These are phyloP conservation scores for Dictyostelium firmibasis DNA, from an alignment of 78 protist species.

Conservation along the genomic window DNA sequence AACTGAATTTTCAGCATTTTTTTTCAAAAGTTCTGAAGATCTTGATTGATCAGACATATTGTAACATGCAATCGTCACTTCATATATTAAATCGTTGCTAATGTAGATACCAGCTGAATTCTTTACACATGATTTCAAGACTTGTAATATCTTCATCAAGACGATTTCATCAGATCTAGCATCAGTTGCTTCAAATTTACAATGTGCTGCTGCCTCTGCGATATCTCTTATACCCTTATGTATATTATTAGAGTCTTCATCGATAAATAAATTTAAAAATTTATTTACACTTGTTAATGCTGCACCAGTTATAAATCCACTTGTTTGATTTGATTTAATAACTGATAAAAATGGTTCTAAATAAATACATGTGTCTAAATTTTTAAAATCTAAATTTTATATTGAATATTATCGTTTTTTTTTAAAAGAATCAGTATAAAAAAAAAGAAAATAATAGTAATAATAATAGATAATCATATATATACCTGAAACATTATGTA, in stretches of 20 bases:
- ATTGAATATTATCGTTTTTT: too few species aligned
- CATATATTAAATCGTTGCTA: conserved; percentile 45
- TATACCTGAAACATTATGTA: conserved; percentile 58
- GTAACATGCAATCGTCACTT: conserved; percentile 50
- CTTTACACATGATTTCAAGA: conserved; percentile 52
- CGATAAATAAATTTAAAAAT: conserved; percentile 78
- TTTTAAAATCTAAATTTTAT: conserved; percentile 47
- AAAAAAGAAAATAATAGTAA: neutral
- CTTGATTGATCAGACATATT: conserved; percentile 66
- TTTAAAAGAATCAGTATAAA: neutral
- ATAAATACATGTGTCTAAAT: conserved; percentile 66
- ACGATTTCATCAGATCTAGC: conserved; percentile 93
- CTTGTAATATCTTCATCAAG: conserved; percentile 89
- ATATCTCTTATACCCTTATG: conserved; percentile 50
- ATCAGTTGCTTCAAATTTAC: conserved; percentile 95
- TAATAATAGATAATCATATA: neutral
- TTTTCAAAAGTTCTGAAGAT: conserved; percentile 55
- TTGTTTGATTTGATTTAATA: conserved; percentile 85
- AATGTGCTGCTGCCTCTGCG: conserved; percentile 89
- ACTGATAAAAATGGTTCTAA: conserved; percentile 91
- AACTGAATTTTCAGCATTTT: conserved; percentile 51
- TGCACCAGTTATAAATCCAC: conserved; percentile 94
- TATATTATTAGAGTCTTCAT: conserved; percentile 42
- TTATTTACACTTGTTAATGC: conserved; percentile 90
- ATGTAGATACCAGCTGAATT: conserved; percentile 55